phyloP scores from a whole-genome alignment of 2,329 filamentous ascomycete genomes.

The Penicillium sp. region DNA sequence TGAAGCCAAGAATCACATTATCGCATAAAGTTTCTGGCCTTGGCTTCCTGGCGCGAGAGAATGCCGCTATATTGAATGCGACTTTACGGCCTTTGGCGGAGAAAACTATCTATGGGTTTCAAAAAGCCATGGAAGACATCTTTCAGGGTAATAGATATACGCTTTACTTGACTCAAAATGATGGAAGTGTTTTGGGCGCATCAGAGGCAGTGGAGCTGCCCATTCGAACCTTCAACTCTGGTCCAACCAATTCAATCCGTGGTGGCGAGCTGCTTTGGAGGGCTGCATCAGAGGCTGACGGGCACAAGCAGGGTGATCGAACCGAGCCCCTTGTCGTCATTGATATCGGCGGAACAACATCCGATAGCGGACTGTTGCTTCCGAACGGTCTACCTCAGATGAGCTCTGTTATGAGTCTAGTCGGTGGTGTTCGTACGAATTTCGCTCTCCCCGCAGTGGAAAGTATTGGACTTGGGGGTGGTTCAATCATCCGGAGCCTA shows the following conservation, averaged over 20 bases:
- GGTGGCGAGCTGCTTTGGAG: conserved; percentile 30
- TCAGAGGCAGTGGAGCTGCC: conserved; percentile 49
- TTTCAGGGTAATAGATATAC: conserved; percentile 37
- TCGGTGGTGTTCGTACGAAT: conserved; percentile 65
- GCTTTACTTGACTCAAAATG: conserved; percentile 55
- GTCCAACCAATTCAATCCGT: conserved; percentile 55
- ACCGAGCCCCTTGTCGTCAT: conserved; percentile 52
- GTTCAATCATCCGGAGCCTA: conserved; percentile 44
- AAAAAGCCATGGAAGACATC: conserved; percentile 46
- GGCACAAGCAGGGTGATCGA: conserved; percentile 19
- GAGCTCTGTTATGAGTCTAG: conserved; percentile 61
- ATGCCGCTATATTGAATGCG: conserved; percentile 53
- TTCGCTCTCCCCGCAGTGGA: conserved; percentile 59
- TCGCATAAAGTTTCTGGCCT: conserved; percentile 52
- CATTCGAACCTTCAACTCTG: conserved; percentile 55
- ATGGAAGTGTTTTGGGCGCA: conserved; percentile 51
- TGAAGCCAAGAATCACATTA: conserved; percentile 40
- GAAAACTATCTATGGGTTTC: conserved; percentile 48
- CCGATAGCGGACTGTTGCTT: conserved; percentile 62
- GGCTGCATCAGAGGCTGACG: conserved; percentile 36
- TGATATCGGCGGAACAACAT: conserved; percentile 67
- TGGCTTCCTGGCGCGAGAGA: conserved; percentile 53
- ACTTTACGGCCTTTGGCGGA: conserved; percentile 50
- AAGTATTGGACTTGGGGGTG: conserved; percentile 59
- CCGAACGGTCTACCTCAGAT: conserved; percentile 64